Base-by-base conservation (phyloP, 2,329 filamentous ascomycete genomes). In the Alternaria infectoria region DNA sequence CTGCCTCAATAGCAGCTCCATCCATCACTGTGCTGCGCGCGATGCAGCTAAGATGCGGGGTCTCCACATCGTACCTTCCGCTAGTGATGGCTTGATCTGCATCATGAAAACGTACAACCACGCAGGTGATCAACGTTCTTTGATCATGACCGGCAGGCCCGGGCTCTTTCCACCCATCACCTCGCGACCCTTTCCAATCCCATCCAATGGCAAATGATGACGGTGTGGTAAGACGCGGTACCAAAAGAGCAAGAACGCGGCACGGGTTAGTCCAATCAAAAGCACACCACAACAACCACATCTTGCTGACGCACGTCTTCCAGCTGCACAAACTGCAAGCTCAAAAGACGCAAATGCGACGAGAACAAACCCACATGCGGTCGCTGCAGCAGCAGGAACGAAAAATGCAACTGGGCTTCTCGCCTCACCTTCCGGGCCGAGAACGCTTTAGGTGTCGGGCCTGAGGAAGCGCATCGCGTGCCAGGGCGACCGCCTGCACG, bases 281-380 rank as follows among this genome's bases (percentile, higher is more conserved):
- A 28, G 11, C 32, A 60, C 6, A 6, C 23, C 49, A 15, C 15
- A 6, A 43, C 15, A 8, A 61, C 8, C 6, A 19, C n/a, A 3
- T 21, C 11, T n/a, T 3, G 25, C 46, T 62, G 4, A 60, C 26
- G 0, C 17, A 17, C 2, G 26, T 28, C 15, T 13, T 4, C 15
- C 28, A 60, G 56, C 9, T 69, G 69, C 46, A 40, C 60, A 9
- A 71, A 69, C 45, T 70, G 69, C 55, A 65, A 68, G 2, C 25
- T 46, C 10, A 70, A 66, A 40, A 51, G 66, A 28, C 60, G 64
- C 13, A 72, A 70, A 45, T 70, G 68, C 28, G 68, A 72, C 23
- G 69, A 70, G 51, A 40, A 30, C 6, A 70, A 72, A 30, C 69
- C 69, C 10, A 49, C 51, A 8, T 72, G 69, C 36, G 58, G 59